Base-by-base conservation (phyloP, 140 eudicot species). In the Senecio squalidus region DNA sequence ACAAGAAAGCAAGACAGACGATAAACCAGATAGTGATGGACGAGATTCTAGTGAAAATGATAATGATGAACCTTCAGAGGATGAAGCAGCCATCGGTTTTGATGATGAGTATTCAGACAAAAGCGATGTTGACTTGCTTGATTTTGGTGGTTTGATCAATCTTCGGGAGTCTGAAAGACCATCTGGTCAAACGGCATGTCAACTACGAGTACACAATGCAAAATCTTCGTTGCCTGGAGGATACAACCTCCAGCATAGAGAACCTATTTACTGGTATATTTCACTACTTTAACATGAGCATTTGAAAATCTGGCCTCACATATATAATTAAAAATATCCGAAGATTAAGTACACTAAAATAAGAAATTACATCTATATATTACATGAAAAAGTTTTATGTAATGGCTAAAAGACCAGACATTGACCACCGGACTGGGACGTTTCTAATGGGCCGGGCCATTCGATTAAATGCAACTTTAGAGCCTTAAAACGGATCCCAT, bases 241-340 rank as follows among this genome's bases (percentile, higher is more conserved):
- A 39, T 93, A 93, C 27, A 68, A 84, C 39, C 96, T 93, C 11
- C 82, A 88, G 18, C 95, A 93, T 58, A 77, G 99, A 55, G 99
- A 93, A 66, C 99, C 99, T 75, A 62, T 61, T 31, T 88, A 67
- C 49, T 68, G 96, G 99, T 92, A 82, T 26, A 14, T 47, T 25
- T 36, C 14, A 36, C 10, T 36, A 15, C 43, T 36, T 36, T 13
- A 36, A 36, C 4, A 1, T n/a, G n/a, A n/a, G n/a, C n/a, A n/a
- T n/a, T n/a, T n/a, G n/a, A n/a, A n/a, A n/a, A n/a, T n/a, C n/a
- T n/a, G n/a, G n/a, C n/a, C n/a, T n/a, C n/a, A n/a, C n/a, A n/a
- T n/a, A n/a, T n/a, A n/a, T n/a, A n/a, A n/a, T n/a, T n/a, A n/a
- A n/a, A n/a, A n/a, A n/a, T n/a, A n/a, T n/a, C n/a, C n/a, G n/a